A percentile compares a stretch with the other conserved stretches of the same genome.
Conservation (phyloP, 441 rosid species). For the Erodium moschatum region DNA sequence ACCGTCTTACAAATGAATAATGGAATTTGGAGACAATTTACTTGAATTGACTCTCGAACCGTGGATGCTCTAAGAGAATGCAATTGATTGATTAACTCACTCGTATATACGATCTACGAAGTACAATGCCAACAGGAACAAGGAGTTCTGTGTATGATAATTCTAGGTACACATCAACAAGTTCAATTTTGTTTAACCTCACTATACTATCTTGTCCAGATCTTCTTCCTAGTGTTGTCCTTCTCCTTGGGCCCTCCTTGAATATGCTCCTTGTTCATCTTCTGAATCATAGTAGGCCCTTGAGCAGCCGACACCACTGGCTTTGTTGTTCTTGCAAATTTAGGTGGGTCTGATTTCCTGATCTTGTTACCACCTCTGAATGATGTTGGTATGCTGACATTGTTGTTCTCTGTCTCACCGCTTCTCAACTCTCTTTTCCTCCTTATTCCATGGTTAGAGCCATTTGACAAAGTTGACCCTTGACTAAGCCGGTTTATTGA, state of each 20-base stretch:
- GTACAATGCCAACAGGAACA: too few relatives aligned
- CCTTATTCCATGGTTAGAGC: conserved; percentile 23
- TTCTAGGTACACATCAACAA: background rate
- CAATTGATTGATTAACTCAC: background rate
- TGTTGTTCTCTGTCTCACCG: conserved; percentile 62
- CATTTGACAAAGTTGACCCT: conserved; percentile 31
- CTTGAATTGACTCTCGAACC: too few relatives aligned
- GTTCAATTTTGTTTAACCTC: conserved; percentile 5
- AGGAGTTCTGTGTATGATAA: too few relatives aligned
- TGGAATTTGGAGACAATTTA: too few relatives aligned
- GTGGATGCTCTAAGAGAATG: background rate
- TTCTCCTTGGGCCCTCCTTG: conserved; percentile 29
- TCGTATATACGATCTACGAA: too few relatives aligned
- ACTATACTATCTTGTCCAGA: conserved; percentile 48
- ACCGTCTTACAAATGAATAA: too few relatives aligned
- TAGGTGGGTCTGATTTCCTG: conserved; percentile 73
- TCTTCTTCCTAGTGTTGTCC: conserved; percentile 21
- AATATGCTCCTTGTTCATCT: conserved; percentile 39
- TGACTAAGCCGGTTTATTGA: conserved; percentile 35
- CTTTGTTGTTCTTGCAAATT: conserved; percentile 38
- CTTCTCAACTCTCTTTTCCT: conserved; percentile 68
- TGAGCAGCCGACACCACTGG: conserved; percentile 38
- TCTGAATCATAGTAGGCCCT: conserved; percentile 30
- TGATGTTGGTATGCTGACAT: conserved; percentile 24
- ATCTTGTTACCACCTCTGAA: conserved; percentile 44